Evolutionary conservation across 352 stramenopile species (phyloP).

Genomic region (Phytophthora pseudosyringae): DNA sequence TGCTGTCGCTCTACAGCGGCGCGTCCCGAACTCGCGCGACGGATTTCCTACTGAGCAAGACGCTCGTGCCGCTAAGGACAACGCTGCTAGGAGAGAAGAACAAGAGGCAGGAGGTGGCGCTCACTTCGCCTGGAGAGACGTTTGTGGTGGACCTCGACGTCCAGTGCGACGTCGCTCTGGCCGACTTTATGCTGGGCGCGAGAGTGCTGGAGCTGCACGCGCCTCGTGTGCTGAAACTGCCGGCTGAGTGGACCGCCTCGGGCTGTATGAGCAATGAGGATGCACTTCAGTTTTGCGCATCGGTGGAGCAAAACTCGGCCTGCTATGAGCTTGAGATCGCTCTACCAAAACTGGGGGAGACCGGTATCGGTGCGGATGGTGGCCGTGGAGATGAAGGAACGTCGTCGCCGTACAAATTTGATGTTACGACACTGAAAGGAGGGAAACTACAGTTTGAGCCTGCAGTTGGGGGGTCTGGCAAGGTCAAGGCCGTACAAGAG

Average conservation of each 20-base stretch:
- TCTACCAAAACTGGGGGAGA: slow-evolving; percentile 35
- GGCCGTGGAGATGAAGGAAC: slow-evolving; percentile 10
- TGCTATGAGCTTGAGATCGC: slow-evolving; percentile 62
- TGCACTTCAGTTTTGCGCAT: slow-evolving; percentile 42
- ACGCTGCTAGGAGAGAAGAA: slow-evolving; percentile 33
- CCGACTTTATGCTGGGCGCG: slow-evolving; percentile 51
- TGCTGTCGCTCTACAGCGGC: slow-evolving; percentile 52
- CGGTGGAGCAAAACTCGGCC: slow-evolving; percentile 47
- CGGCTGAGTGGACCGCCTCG: slow-evolving; percentile 52
- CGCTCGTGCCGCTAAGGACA: slow-evolving; percentile 43
- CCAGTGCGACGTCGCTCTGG: slow-evolving; percentile 56
- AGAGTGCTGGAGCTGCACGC: slow-evolving; percentile 51
- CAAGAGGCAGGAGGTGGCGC: slow-evolving; percentile 26
- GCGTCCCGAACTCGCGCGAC: slow-evolving; percentile 30
- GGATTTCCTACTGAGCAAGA: slow-evolving; percentile 46
- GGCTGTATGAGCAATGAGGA: slow-evolving; percentile 55
- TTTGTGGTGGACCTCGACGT: slow-evolving; percentile 48
- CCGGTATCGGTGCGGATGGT: neutral
- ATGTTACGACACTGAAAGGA: slow-evolving; percentile 35
- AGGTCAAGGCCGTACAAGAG: neutral
- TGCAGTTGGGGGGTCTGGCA: neutral
- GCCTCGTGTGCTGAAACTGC: slow-evolving; percentile 44
- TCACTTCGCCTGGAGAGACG: slow-evolving; percentile 22
- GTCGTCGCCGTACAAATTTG: slow-evolving; percentile 26
- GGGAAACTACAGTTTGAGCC: slow-evolving; percentile 59